Conservation (phyloP, 2,329 filamentous ascomycete species). For the Dendryphion nanum region DNA sequence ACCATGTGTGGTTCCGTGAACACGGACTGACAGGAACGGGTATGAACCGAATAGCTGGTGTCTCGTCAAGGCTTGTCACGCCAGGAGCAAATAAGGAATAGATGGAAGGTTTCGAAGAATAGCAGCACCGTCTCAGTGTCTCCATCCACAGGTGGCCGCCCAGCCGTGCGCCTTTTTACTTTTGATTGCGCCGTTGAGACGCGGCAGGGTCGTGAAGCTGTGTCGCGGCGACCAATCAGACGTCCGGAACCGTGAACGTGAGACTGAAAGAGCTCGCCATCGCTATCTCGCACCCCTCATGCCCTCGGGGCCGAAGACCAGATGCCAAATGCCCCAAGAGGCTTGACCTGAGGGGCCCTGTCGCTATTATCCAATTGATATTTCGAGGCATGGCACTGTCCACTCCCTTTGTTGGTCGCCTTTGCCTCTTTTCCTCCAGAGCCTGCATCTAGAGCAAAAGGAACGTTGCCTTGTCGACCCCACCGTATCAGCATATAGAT, state of each 20-base stretch:
- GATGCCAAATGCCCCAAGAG: constrained; percentile 5
- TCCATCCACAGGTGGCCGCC: too few relatives aligned
- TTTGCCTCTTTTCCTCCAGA: constrained; percentile 2
- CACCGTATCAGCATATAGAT: too few relatives aligned
- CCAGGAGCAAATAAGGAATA: too few relatives aligned
- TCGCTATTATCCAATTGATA: constrained; percentile 13
- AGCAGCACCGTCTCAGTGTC: too few relatives aligned
- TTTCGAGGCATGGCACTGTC: constrained; percentile 7
- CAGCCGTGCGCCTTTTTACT: too few relatives aligned
- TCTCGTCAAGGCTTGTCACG: too few relatives aligned
- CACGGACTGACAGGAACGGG: too few relatives aligned
- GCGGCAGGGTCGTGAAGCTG: neutral
- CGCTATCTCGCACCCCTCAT: neutral
- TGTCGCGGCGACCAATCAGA: neutral
- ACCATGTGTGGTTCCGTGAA: too few relatives aligned
- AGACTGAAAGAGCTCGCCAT: neutral
- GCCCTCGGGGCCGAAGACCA: neutral
- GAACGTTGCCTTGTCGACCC: too few relatives aligned
- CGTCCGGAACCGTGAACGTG: neutral
- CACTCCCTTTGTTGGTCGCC: neutral
- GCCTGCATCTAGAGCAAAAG: too few relatives aligned
- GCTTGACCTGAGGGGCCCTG: constrained; percentile 1
- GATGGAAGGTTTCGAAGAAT: too few relatives aligned
- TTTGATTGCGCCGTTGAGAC: neutral
- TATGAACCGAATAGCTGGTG: too few relatives aligned